Percentiles rank a stretch among this genome's conserved stretches.
phyloP scores from a whole-genome alignment of 805 yeast genomes.

The Suhomyces sp. region DNA sequence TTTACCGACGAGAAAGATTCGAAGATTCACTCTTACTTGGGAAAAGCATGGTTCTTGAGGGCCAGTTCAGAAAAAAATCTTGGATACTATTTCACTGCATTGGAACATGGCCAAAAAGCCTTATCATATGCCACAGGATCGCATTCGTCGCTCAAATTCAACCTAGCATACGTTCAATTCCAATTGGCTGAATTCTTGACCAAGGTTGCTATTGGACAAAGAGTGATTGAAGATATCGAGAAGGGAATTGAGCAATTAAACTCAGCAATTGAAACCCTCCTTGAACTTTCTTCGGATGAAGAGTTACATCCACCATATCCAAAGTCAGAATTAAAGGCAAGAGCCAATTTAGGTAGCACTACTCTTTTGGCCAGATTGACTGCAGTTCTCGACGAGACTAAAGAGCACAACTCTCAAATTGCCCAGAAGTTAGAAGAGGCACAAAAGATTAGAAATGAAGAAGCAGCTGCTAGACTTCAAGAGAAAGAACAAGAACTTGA shows the following conservation, averaged over 20 bases:
- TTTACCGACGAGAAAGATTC: conserved; percentile 65
- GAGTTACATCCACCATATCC: conserved; percentile 72
- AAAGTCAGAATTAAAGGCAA: conserved; percentile 72
- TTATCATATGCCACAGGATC: conserved; percentile 31
- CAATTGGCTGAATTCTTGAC: conserved; percentile 83
- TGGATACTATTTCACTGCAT: conserved; percentile 57
- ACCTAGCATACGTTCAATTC: conserved; percentile 78
- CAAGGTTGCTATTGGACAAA: conserved; percentile 54
- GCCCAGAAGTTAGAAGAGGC: conserved; percentile 72
- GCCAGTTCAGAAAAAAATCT: conserved; percentile 67
- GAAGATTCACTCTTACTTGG: conserved; percentile 67
- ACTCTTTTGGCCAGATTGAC: conserved; percentile 73
- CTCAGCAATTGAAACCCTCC: conserved; percentile 59
- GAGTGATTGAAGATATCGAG: conserved; percentile 63
- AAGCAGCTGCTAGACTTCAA: conserved; percentile 36
- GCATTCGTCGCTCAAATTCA: conserved; percentile 56
- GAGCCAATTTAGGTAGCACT: conserved; percentile 82
- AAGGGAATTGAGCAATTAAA: conserved; percentile 55
- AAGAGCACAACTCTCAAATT: conserved; percentile 57
- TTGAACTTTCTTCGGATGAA: conserved; percentile 52
- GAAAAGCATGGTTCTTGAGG: conserved; percentile 85
- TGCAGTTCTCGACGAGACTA: conserved; percentile 69
- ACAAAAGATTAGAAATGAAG: conserved; percentile 60
- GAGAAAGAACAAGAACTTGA: conserved; percentile 42
- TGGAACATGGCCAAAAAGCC: conserved; percentile 64